Evolutionary conservation across 768 basidiomycete species (phyloP), one percentile per base, ranked within the genome.

Genomic region (Boletus rubescentipes): DNA sequence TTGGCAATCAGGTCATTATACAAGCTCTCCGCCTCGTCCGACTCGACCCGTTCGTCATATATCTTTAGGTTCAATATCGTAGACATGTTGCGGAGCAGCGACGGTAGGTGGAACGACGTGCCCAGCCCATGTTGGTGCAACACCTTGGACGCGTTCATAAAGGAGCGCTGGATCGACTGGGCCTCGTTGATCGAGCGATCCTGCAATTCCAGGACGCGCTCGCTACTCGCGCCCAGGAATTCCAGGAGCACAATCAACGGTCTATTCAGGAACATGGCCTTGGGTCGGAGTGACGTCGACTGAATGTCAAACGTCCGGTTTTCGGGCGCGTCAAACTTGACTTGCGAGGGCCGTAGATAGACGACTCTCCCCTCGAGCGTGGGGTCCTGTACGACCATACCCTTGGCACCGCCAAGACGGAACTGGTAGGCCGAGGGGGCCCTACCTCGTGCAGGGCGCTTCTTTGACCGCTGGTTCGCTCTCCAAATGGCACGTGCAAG

Each of bases 171-270:
- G 23, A 77, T 62, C 14, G 60, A 62, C 35, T 73, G 63, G 4
- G 76, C 73, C 39, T 75, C 70, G 2, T 58, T 11, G 54, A 80
- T 73, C 18, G 76, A 73, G 5, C 46, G 46, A 16, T 67, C 53
- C 54, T 81, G 81, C 26, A 80, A 59, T 0, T 57, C 26, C 15
- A 73, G 53, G 48, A 81, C 75, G 8, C 68, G 68, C 1, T 60
- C 46, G 8, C 29, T 16, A 18, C 61, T 58, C n/a, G 77, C 68
- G 4, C 75, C 74, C 16, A 77, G 75, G 46, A 74, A 72, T 46
- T 81, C 81, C 41, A 83, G 61, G 12, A 82, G 67, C 35, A 74
- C 72, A 49, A 83, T 79, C 34, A 83, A 56, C 1, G 79, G 77
- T 4, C 79, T 70, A 54, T 80, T 80, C 46, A 80, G 62, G 46